Percentiles rank a stretch among this genome's conserved stretches.
phyloP scores from a whole-genome alignment of 805 yeast genomes.

The Cyberlindnera mycetangii region DNA sequence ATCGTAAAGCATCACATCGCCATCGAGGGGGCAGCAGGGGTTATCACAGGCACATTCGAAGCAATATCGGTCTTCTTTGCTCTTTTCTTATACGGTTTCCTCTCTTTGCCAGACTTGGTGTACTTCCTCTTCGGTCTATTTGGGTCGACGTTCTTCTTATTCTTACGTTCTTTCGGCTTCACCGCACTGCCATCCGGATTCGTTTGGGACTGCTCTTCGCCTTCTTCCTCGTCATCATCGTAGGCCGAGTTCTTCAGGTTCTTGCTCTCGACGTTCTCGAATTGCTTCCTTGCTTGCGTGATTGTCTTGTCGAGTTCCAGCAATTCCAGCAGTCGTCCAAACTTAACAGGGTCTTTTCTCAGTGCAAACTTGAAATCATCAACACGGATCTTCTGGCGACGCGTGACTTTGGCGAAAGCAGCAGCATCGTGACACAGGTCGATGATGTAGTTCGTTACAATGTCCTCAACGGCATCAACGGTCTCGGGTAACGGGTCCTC shows the following conservation, averaged over 20 bases:
- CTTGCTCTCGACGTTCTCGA: conserved; percentile 58
- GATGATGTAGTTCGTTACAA: conserved; percentile 58
- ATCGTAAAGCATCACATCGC: conserved; percentile 2
- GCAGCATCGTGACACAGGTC: conserved; percentile 58
- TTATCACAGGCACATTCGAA: conserved; percentile 11
- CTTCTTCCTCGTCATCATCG: conserved; percentile 30
- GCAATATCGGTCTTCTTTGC: conserved; percentile 28
- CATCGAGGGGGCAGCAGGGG: conserved; percentile 15
- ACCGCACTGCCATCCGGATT: conserved; percentile 20
- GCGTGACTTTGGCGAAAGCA: conserved; percentile 46
- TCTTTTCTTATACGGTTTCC: conserved; percentile 32
- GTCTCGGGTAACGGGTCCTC: conserved; percentile 65
- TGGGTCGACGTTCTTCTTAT: conserved; percentile 18
- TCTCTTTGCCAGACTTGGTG: conserved; percentile 31
- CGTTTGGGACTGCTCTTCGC: conserved; percentile 23
- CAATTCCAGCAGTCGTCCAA: conserved; percentile 68
- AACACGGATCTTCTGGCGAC: conserved; percentile 60
- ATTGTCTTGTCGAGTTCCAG: conserved; percentile 58
- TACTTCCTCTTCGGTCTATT: conserved; percentile 30
- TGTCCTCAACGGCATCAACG: conserved; percentile 63
- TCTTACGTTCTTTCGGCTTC: conserved; percentile 16
- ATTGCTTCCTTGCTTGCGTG: conserved; percentile 62
- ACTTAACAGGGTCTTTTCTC: conserved; percentile 60
- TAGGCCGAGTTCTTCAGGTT: conserved; percentile 28
- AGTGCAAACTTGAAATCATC: conserved; percentile 73